Evolutionary conservation across 192 early-diverging fungal species (phyloP).

Genomic region (Podila horticola): DNA sequence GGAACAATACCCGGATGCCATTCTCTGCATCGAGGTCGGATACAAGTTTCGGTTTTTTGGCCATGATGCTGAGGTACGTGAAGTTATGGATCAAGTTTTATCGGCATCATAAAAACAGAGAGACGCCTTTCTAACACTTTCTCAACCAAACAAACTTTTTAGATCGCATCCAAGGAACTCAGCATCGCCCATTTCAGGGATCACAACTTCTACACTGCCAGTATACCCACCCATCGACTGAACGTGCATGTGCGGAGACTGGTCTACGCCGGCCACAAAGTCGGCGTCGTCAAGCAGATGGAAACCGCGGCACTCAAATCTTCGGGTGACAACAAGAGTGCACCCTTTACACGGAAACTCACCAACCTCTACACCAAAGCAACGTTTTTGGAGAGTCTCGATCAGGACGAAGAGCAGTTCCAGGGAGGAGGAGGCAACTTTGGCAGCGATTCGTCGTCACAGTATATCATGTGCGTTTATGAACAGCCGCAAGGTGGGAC

Average conservation of each 20-base stretch:
- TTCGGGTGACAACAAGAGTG: slow-evolving; percentile 69
- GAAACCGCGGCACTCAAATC: slow-evolving; percentile 92
- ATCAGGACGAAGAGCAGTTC: slow-evolving; percentile 35
- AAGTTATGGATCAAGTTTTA: neutral
- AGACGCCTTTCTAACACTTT: too few relatives aligned
- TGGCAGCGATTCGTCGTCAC: slow-evolving; percentile 12
- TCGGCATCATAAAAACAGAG: too few relatives aligned
- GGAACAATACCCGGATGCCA: slow-evolving; percentile 69
- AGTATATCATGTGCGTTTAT: slow-evolving; percentile 64
- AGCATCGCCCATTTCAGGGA: slow-evolving; percentile 84
- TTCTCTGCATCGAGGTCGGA: slow-evolving; percentile 93
- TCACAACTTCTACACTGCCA: slow-evolving; percentile 82
- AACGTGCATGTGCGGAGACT: slow-evolving; percentile 84
- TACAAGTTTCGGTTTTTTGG: slow-evolving; percentile 95
- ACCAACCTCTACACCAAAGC: slow-evolving; percentile 76
- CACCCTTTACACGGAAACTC: slow-evolving; percentile 74
- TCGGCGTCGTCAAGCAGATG: slow-evolving; percentile 84
- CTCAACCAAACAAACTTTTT: too few relatives aligned
- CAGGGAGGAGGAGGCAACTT: slow-evolving; percentile 13
- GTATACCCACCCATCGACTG: slow-evolving; percentile 82
- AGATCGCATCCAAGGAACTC: slow-evolving; percentile 79
- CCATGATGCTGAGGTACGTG: slow-evolving; percentile 79
- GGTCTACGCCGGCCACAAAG: slow-evolving; percentile 85
- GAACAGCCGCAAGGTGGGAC: slow-evolving; percentile 54
- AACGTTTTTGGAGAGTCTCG: slow-evolving; percentile 62